Percentiles rank a stretch among this genome's conserved stretches.
phyloP scores from a whole-genome alignment of 805 yeast genomes.

The Zygoascus tannicola region DNA sequence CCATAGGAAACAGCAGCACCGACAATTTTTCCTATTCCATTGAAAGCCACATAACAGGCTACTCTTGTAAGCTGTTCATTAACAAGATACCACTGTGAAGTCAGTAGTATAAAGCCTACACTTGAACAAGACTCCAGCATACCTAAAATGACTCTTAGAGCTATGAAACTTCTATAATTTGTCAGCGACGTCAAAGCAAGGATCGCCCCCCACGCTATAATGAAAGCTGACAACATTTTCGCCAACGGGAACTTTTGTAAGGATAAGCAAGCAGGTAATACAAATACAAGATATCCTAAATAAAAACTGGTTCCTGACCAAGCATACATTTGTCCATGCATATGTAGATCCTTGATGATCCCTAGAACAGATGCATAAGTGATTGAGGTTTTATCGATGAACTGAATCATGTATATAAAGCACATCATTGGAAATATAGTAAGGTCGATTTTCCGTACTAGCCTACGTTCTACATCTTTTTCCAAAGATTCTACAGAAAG shows the following conservation, averaged over 20 bases:
- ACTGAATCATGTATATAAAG: constrained; percentile 42
- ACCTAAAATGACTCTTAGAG: constrained; percentile 43
- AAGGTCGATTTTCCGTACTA: constrained; percentile 44
- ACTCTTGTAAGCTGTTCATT: constrained; percentile 37
- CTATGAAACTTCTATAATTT: constrained; percentile 37
- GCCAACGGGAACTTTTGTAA: constrained; percentile 48
- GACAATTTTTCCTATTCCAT: constrained; percentile 36
- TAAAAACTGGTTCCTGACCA: constrained; percentile 57
- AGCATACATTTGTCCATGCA: constrained; percentile 33
- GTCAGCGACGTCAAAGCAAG: constrained; percentile 24
- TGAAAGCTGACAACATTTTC: constrained; percentile 7
- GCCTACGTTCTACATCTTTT: constrained; percentile 21
- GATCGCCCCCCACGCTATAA: constrained; percentile 14
- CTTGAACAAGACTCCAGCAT: constrained; percentile 46
- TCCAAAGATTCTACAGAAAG: no score
- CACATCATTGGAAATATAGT: constrained; percentile 44
- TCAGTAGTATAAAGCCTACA: constrained; percentile 48
- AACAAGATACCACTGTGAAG: constrained; percentile 47
- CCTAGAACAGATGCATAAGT: constrained; percentile 48
- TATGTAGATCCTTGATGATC: constrained; percentile 35
- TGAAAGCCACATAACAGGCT: constrained; percentile 33
- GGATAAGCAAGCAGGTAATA: constrained; percentile 37
- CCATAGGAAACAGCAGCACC: constrained; percentile 44
- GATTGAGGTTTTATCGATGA: constrained; percentile 50
- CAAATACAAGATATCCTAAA: constrained; percentile 54